Percentiles rank a stretch among this genome's conserved stretches.
Evolutionary conservation across 768 basidiomycete species (phyloP).

Genomic region (Podaxis sp.): DNA sequence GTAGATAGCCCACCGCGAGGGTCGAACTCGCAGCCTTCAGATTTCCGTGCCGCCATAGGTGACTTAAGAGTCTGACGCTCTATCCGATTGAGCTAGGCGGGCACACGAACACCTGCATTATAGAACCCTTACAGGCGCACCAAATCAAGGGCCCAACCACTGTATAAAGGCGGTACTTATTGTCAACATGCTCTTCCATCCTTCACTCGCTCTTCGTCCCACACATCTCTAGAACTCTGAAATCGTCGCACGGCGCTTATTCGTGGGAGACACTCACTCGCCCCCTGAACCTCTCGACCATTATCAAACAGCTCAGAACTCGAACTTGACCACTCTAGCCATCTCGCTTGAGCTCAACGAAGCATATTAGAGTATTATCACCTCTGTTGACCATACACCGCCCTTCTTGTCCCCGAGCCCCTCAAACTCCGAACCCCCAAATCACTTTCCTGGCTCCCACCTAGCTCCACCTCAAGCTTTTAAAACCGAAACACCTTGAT

Average conservation of each 20-base stretch:
- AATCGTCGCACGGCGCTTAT: background rate
- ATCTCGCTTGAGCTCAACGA: background rate
- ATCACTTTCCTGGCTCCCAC: background rate
- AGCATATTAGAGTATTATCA: background rate
- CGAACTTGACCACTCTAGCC: background rate
- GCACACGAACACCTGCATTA: background rate
- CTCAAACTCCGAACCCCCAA: no score
- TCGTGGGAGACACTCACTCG: background rate
- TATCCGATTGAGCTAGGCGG: slow-evolving; percentile 48
- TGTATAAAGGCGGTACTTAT: no score
- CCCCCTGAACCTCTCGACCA: background rate
- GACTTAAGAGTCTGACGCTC: slow-evolving; percentile 36
- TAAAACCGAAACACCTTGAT: background rate
- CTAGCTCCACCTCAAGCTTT: background rate
- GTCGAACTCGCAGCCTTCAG: slow-evolving; percentile 72
- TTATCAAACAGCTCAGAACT: background rate
- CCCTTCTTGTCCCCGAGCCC: background rate
- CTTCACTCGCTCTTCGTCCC: background rate
- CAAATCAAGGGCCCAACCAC: background rate
- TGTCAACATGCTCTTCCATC: no score
- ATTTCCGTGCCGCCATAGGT: background rate
- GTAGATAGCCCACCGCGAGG: slow-evolving; percentile 70
- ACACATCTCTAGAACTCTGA: background rate
- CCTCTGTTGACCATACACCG: background rate
- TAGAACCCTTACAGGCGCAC: background rate